Conservation (phyloP, 176 grass and related monocot species). For the Metroxylon sagu region DNA sequence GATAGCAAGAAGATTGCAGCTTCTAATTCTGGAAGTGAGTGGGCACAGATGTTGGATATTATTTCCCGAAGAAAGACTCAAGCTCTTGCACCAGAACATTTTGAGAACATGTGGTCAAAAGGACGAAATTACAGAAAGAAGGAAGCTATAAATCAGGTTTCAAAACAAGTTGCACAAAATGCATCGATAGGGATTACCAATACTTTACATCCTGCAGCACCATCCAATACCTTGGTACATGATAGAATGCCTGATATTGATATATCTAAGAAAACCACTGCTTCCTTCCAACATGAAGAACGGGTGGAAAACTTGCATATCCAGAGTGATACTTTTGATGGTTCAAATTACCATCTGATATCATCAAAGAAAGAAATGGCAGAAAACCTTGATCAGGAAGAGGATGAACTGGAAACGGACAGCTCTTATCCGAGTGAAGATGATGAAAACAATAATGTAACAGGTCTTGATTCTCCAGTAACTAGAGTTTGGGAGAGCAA, state of each 20-base stretch:
- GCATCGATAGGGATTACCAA: slow-evolving; percentile 16
- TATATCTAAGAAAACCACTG: background rate
- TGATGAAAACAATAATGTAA: slow-evolving; percentile 59
- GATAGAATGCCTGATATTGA: background rate
- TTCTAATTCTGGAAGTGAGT: slow-evolving; percentile 29
- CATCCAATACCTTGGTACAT: slow-evolving; percentile 9
- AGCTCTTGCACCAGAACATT: slow-evolving; percentile 78
- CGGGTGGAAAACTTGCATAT: slow-evolving; percentile 21
- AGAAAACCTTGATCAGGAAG: slow-evolving; percentile 39
- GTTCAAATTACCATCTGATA: slow-evolving; percentile 17
- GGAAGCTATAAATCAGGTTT: slow-evolving; percentile 24
- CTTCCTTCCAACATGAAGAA: slow-evolving; percentile 2
- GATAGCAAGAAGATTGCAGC: slow-evolving; percentile 12
- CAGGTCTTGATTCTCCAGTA: slow-evolving; percentile 87
- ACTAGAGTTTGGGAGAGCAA: slow-evolving; percentile 98
- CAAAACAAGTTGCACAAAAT: slow-evolving; percentile 25
- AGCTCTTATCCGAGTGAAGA: slow-evolving; percentile 25
- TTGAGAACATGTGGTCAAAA: slow-evolving; percentile 94
- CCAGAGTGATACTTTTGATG: slow-evolving; percentile 32
- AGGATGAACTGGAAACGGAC: slow-evolving; percentile 54
- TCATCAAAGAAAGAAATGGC: slow-evolving; percentile 30
- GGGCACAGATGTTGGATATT: slow-evolving; percentile 41
- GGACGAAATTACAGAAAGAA: slow-evolving; percentile 82
- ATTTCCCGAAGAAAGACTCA: slow-evolving; percentile 38
- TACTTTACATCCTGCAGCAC: slow-evolving; percentile 20